Base-by-base conservation (phyloP, 176 grass and related monocot species). In the Thinopyrum elongatum region DNA sequence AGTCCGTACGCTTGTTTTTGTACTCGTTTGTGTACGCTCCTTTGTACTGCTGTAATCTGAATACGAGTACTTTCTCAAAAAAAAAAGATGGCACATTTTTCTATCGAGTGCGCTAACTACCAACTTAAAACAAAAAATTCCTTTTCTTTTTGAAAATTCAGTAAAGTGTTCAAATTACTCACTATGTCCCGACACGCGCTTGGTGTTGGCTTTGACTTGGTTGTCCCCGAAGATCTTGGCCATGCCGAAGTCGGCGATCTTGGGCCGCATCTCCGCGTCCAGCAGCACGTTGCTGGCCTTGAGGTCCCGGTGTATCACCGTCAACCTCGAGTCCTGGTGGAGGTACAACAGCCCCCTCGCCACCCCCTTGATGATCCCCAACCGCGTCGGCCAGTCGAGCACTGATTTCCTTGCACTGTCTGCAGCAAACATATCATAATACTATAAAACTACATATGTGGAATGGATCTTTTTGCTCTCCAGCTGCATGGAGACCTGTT, bases 201-300 rank as follows among this genome's bases (percentile, higher is more conserved):
- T 85, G 10, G 84, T 94, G 35, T 90, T 94, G 0, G 79, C 90
- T 51, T 94, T 88, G 10, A 87, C 60, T 61, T 94, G 87, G 64
- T 94, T 88, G 19, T 88, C 89, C 13, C 89, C 82, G 65, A 94
- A 94, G 47, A 94, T 92, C 34, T 89, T 88, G 4, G 93, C 93
- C 93, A 94, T 89, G 5, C 90, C 87, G 8, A 94, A 94, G 30
- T 94, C 93, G 0, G 90, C 86, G 63, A 94, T 92, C 23, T 94
- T 94, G 46, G 93, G 87, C 4, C 75, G 73, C 78, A 92, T 80
- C 16, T 94, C 85, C 0, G 81, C 88, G 4, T 94, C 93, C 21
- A 94, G 22, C 59, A 94, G 38, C 25, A 94, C 83, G 5, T 94
- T 94, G 31, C 89, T 92, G 0, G 77, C 93, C 62, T 92, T 94